These are phyloP conservation scores for Neofusicoccum umdonicola DNA, from an alignment of 2,329 filamentous ascomycete species.

Conservation along the genomic window DNA sequence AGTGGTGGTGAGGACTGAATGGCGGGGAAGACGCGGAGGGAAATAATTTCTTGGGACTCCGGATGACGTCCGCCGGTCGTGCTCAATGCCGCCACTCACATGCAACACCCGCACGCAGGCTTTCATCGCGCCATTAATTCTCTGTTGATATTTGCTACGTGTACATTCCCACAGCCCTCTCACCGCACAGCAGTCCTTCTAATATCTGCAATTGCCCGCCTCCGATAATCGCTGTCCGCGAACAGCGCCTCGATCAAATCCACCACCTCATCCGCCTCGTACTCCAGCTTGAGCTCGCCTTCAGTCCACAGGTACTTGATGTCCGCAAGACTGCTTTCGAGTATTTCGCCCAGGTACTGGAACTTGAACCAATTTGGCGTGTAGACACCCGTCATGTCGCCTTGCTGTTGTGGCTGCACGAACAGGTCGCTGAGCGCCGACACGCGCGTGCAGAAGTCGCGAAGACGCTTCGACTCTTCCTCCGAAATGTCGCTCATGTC, in stretches of 20 bases:
- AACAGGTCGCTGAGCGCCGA: constrained; percentile 59
- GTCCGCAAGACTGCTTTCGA: constrained; percentile 62
- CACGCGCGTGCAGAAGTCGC: constrained; percentile 55
- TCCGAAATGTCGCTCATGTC: constrained; percentile 65
- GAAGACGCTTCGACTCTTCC: constrained; percentile 59
- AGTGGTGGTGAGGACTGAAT: not conserved
- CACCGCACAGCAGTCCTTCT: constrained; percentile 27
- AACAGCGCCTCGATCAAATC: constrained; percentile 64
- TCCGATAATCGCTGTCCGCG: constrained; percentile 59
- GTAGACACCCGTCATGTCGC: constrained; percentile 59
- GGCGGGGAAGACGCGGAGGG: not conserved
- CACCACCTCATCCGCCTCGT: constrained; percentile 59
- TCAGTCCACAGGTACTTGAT: constrained; percentile 66
- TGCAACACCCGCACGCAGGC: not conserved
- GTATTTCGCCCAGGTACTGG: constrained; percentile 62
- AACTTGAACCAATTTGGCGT: constrained; percentile 64
- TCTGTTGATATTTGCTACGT: not conserved
- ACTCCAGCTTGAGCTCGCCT: constrained; percentile 62
- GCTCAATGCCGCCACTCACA: no score
- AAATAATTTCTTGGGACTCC: not conserved
- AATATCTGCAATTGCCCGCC: constrained; percentile 59
- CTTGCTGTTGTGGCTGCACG: constrained; percentile 39
- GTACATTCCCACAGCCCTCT: not conserved
- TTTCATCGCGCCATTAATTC: not conserved
- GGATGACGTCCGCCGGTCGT: no score